These are phyloP conservation scores for Melampsora medusae DNA, from an alignment of 1,284 basidiomycete species.

Conservation along the genomic window DNA sequence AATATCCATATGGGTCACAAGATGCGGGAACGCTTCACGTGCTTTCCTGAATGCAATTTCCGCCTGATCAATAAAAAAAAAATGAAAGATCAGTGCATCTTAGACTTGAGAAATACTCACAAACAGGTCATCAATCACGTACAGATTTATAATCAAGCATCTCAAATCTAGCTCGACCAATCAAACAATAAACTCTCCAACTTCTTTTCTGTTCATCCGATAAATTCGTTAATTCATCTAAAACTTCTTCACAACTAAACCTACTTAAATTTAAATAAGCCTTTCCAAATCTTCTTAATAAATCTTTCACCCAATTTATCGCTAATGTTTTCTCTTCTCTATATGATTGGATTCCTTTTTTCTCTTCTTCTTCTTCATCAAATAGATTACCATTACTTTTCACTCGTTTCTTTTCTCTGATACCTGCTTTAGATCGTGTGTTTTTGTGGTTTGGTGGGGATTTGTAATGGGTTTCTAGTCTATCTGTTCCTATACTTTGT, in stretches of 20 bases:
- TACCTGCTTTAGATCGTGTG: constrained; percentile 3
- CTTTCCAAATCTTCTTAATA: constrained; percentile 74
- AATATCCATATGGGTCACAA: constrained; percentile 83
- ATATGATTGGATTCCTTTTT: background rate
- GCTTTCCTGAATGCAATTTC: constrained; percentile 79
- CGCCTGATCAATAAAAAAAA: constrained; percentile 61
- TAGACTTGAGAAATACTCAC: background rate
- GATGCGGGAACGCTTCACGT: constrained; percentile 75
- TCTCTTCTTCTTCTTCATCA: background rate
- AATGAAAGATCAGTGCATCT: background rate
- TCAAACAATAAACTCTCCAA: constrained; percentile 71
- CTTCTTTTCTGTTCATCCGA: constrained; percentile 69
- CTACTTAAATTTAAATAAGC: constrained; percentile 70
- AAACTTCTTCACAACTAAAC: constrained; percentile 72
- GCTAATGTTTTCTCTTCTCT: constrained; percentile 64
- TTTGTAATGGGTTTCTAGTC: too few relatives aligned
- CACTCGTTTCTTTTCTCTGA: constrained; percentile 27
- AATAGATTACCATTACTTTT: constrained; percentile 36
- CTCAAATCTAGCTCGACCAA: constrained; percentile 82
- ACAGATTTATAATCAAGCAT: constrained; percentile 79
- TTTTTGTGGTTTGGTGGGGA: background rate
- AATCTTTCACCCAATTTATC: constrained; percentile 75
- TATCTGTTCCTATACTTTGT: background rate
- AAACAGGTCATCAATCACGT: constrained; percentile 51
- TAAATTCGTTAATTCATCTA: constrained; percentile 71